Base-by-base conservation (phyloP, 75 land plant species). In the Larix kaempferi region DNA sequence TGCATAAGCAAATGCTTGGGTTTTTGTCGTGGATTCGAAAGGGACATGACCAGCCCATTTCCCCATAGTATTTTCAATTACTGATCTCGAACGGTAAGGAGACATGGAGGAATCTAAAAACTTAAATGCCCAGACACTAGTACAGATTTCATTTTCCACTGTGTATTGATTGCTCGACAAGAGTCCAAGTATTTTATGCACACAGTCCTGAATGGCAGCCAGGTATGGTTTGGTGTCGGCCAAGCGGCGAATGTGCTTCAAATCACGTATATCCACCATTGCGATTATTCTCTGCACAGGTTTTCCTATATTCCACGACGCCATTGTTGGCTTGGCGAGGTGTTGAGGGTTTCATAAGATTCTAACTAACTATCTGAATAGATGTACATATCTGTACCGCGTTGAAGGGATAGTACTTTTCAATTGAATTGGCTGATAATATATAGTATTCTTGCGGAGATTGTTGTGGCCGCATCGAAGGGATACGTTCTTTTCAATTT, bases 101-200 rank as follows among this genome's bases (percentile, higher is more conserved):
- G 92, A 88, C 77, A 90, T 85, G 5, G 91, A 85, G 41, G 98
- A 94, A 79, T 86, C 89, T 75, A 92, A 92, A 71, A 90, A 55
- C 82, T 85, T 90, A 82, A 80, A 90, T 44, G 89, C 81, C 88
- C 84, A 91, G 63, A 88, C 21, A 33, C n/a, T 56, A 19, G 14
- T 76, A 59, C 79, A 37, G 2, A 52, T 65, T 71, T 67, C 66
- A 71, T 77, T 27, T 49, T 49, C 2, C 0, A 2, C 54, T 35
- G 72, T 84, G 25, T 87, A 80, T 61, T 79, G 76, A 61, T 90
- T 82, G 63, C 85, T 82, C 16, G 80, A 80, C 0, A 84, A 74
- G 75, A 80, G 78, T 44, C 77, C 25, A 57, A 89, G 81, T 19
- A 92, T 56, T 66, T 64, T 66, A 29, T 59, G 13, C 71, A 83